Base-by-base conservation (phyloP, 352 stramenopile species). In the Pythium sukuiense region DNA sequence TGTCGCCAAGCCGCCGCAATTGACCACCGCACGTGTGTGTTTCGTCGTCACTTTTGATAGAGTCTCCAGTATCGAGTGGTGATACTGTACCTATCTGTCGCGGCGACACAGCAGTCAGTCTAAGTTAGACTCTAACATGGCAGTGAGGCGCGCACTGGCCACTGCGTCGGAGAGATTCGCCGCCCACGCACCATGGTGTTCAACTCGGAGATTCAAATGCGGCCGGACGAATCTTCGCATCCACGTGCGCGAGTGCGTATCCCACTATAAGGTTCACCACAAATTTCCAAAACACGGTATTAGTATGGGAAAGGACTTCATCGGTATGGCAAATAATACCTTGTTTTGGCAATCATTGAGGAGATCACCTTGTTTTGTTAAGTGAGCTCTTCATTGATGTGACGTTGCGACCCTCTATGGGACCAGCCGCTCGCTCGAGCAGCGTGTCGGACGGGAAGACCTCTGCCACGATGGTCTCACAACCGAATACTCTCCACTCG, bases 221-320 rank as follows among this genome's bases (percentile, higher is more conserved):
- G 18, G 18, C 20, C 43, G 11, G 18, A 27, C 20, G 43, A 50
- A 50, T 50, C 43, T 50, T 41, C 7, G 35, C 9, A 3, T 11
- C 35, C 43, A 29, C 14, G 11, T 49, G 43, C 43, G 20, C n/a
- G 18, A 50, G 16, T 50, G 18, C 43, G 6, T 16, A 13, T 50
- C 43, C 43, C 43, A 50, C 43, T 50, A 6, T 50, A 13, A 0
- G 5, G 20, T 12, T 50, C 4, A 14, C 2, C 43, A 2, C 6
- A 29, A 50, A 50, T 50, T 50, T 26, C 43, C 43, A 50, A 30
- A 50, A 50, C 5, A 27, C 29, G 43, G 43, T 50, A n/a, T n/a
- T n/a, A n/a, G n/a, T n/a, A n/a, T n/a, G n/a, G n/a, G n/a, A n/a
- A n/a, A n/a, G n/a, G n/a, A n/a, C n/a, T n/a, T n/a, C n/a, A n/a